Conservation (phyloP, 108 stramenopile species). For the Fistulifera solaris region DNA sequence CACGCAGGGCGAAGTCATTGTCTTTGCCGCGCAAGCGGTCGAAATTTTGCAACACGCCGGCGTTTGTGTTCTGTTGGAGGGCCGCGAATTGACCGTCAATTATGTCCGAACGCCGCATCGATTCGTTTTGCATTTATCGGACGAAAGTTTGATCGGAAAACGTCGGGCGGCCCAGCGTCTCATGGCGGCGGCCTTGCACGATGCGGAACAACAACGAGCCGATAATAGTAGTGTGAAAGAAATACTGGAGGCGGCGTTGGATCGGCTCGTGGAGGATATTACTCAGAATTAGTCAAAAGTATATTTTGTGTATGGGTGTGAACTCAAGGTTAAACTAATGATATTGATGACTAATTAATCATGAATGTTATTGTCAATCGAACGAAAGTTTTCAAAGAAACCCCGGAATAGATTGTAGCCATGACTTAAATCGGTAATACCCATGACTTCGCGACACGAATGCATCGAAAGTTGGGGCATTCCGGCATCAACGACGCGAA, state of each 20-base stretch:
- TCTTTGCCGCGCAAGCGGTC: constrained; percentile 66
- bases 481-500: constrained; percentile 89
- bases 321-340: too few relatives aligned
- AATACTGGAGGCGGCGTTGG: too few relatives aligned
- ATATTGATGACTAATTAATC: too few relatives aligned
- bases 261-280: too few relatives aligned
- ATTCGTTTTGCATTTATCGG: constrained; percentile 62
- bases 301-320: too few relatives aligned
- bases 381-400: constrained; percentile 63
- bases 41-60: constrained; percentile 49
- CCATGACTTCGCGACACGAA: constrained; percentile 80
- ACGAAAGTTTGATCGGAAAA: constrained; percentile 73
- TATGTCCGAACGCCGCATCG: constrained; percentile 70
- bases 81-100: constrained; percentile 82
- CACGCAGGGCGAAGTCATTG: constrained; percentile 84
- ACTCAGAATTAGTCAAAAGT: too few relatives aligned
- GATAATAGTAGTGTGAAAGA: too few relatives aligned
- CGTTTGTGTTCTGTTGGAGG: constrained; percentile 68
- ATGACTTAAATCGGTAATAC: constrained; percentile 64
- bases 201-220: too few relatives aligned
- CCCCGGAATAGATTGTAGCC: constrained; percentile 54
- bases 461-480: constrained; percentile 94
- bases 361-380: constrained; percentile 35
- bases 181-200: constrained; percentile 52
- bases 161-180: constrained; percentile 80